phyloP scores from a whole-genome alignment of 2,329 filamentous ascomycete genomes.

The Pyrenochaeta sp. region DNA sequence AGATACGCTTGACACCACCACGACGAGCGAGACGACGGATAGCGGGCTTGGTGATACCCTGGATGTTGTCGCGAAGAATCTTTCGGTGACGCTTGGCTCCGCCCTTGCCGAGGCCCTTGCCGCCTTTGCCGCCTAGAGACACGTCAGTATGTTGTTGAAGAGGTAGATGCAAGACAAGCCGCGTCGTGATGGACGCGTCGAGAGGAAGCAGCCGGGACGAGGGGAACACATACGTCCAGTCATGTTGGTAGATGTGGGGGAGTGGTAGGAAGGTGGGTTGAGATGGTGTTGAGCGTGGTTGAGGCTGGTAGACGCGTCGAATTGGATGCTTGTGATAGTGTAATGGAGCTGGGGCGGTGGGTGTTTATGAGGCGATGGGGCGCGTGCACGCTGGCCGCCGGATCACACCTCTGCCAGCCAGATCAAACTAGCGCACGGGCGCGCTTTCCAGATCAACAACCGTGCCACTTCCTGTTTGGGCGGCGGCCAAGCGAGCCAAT shows the following conservation, averaged over 20 bases:
- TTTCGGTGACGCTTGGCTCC: constrained; percentile 64
- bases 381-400: constrained; percentile 31
- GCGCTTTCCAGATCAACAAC: constrained; percentile 43
- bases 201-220: constrained; percentile 15
- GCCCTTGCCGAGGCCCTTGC: constrained; percentile 64
- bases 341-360: constrained; percentile 21
- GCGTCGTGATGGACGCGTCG: constrained; percentile 30
- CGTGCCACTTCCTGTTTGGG: constrained; percentile 38
- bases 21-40: constrained; percentile 64
- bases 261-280: constrained; percentile 23
- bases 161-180: constrained; percentile 22
- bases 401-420: constrained; percentile 37
- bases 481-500: constrained; percentile 37
- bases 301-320: constrained; percentile 22
- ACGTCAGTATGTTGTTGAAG: constrained; percentile 41
- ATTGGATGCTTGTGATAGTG: constrained; percentile 28
- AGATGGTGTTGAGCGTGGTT: constrained; percentile 21
- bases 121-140: constrained; percentile 61
- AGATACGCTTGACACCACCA: constrained; percentile 64
- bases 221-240: constrained; percentile 54
- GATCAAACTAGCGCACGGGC: constrained; percentile 46
- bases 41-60: constrained; percentile 64
- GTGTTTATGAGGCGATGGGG: constrained; percentile 38
- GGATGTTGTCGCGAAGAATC: constrained; percentile 65
- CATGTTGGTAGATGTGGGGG: constrained; percentile 47